A percentile compares a stretch with the other conserved stretches of the same genome.
Evolutionary conservation across 2,329 filamentous ascomycete species (phyloP).

Genomic region (Paracamarosporium sp.): DNA sequence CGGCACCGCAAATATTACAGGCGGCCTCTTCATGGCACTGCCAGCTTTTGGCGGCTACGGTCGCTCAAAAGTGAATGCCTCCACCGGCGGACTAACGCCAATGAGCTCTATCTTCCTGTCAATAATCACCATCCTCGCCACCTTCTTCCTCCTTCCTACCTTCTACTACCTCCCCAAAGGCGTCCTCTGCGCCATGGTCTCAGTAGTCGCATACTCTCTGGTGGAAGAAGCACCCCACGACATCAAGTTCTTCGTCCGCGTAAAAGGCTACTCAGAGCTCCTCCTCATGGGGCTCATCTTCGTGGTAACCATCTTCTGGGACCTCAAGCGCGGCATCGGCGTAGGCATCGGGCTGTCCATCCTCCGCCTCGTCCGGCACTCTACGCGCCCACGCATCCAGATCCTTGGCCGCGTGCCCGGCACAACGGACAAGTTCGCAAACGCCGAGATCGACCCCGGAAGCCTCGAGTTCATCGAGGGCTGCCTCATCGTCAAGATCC

Average conservation of each 20-base stretch:
- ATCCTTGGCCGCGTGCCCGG: conserved; percentile 90
- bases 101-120: conserved; percentile 92
- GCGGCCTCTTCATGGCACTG: conserved; percentile 88
- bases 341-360: conserved; percentile 91
- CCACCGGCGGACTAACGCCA: conserved; percentile 88
- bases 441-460: conserved; percentile 76
- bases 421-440: conserved; percentile 79
- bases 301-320: conserved; percentile 91
- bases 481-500: conserved; percentile 95
- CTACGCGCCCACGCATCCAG: conserved; percentile 91
- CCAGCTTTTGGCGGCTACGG: conserved; percentile 97
- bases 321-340: conserved; percentile 89
- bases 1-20: conserved; percentile 88
- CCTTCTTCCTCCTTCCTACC: conserved; percentile 83
- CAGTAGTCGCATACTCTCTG: conserved; percentile 90
- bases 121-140: conserved; percentile 79
- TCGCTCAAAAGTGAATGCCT: conserved; percentile 91
- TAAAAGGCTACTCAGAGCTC: conserved; percentile 86
- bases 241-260: conserved; percentile 84
- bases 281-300: conserved; percentile 90
- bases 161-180: conserved; percentile 98
- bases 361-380: conserved; percentile 86
- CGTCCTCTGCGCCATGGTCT: conserved; percentile 91
- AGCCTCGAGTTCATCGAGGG: conserved; percentile 88
- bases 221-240: conserved; percentile 96